Percentiles rank a stretch among this genome's conserved stretches.
These are phyloP conservation scores for Multifurca ochricompacta DNA, from an alignment of 768 basidiomycete genomes.

Conservation along the genomic window DNA sequence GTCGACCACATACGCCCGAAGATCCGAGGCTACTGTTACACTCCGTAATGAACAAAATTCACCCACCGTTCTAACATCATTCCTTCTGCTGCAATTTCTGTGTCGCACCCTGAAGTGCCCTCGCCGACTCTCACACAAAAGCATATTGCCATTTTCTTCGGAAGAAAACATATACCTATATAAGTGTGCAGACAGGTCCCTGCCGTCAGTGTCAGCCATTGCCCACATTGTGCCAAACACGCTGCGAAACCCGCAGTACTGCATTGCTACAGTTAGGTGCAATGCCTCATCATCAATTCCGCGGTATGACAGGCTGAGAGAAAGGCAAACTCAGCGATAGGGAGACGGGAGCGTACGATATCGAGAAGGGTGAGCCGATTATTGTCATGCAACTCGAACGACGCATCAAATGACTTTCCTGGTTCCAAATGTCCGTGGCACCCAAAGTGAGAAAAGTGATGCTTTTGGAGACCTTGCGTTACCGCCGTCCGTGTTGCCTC, in stretches of 20 bases:
- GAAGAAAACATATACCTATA: constrained; percentile 7
- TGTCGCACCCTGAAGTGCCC: neutral
- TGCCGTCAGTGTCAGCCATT: constrained; percentile 15
- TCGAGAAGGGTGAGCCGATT: constrained; percentile 1
- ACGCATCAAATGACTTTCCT: neutral
- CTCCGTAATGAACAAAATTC: constrained; percentile 11
- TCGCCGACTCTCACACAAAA: neutral
- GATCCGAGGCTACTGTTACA: neutral
- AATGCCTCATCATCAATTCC: constrained; percentile 10
- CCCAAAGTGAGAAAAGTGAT: constrained; percentile 2
- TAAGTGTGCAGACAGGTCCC: constrained; percentile 1
- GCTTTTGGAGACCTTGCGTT: neutral
- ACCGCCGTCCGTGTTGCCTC: neutral
- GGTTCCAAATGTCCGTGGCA: constrained; percentile 7
- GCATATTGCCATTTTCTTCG: neutral
- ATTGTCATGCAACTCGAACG: neutral
- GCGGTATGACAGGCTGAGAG: constrained; percentile 14
- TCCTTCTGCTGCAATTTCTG: neutral
- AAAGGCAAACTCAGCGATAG: constrained; percentile 10
- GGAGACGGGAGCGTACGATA: neutral
- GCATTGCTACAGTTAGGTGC: constrained; percentile 15
- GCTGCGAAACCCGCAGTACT: constrained; percentile 9
- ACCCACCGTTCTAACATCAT: constrained; percentile 5
- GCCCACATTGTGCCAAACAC: constrained; percentile 16
- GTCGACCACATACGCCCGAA: no score